Evolutionary conservation across 306 rosid genomes (phyloP), one percentile per base, ranked within the genome.

Genomic region (Pyrus pyrifolia): DNA sequence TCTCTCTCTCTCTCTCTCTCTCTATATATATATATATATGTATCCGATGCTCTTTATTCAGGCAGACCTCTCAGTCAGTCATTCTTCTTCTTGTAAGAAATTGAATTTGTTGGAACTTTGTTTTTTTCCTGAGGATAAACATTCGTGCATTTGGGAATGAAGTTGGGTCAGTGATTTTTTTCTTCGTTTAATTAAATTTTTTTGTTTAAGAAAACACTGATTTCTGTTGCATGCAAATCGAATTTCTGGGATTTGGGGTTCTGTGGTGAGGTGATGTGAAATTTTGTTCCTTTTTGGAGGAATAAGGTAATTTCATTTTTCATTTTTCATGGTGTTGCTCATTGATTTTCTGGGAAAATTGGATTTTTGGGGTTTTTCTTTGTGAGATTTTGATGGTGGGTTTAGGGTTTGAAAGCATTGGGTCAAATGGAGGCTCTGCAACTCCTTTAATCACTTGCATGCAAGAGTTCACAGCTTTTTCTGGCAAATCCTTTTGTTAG

Each of bases 171-270:
- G 67, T 58, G 68, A 72, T 59, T 29, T 40, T 59, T 49, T 46
- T 19, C 5, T 21, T 19, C n/a, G 35, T 53, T 2, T 11, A 1
- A 4, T 44, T 68, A 38, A 38, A 4, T 38, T 7, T 1, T 6
- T 38, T 38, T 38, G 7, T 38, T 38, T 38, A 38, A n/a, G 5
- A 61, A 42, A 23, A 15, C 35, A 68, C 72, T 45, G 23, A 15
- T 45, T 57, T 38, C 42, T n/a, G 77, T 44, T 73, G 78, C 78
- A 74, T 74, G 78, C 78, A 74, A 74, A 63, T 74, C 78, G 29
- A 49, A 35, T 45, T 10, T 45, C 0, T 45, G 8, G 46, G 78
- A 74, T 74, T 74, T 74, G 69, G 68, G 52, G n/a, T 70, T 70
- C 55, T 42, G 44, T 15, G 44, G 45, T 49, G 44, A 27, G 25